Evolutionary conservation across 331 rosid species (phyloP).

Genomic region (Quercus phellos): DNA sequence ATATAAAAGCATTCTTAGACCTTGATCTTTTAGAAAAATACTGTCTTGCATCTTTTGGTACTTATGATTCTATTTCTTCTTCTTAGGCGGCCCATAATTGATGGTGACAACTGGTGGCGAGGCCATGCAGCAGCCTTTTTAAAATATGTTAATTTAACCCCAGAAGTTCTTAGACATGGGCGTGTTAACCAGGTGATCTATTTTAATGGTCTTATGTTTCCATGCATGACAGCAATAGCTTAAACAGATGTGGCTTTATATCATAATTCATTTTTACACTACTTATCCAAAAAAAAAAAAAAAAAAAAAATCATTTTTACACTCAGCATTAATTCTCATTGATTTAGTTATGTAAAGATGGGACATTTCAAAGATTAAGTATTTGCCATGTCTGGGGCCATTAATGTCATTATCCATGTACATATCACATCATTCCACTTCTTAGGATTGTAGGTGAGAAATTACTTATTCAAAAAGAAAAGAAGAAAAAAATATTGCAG

Average conservation of each 20-base stretch:
- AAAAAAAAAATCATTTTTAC: too few relatives aligned
- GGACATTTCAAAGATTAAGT: too few relatives aligned
- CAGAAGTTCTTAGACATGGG: slow-evolving; percentile 76
- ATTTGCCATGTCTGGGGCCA: too few relatives aligned
- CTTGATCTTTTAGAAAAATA: not conserved
- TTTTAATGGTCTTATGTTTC: not conserved
- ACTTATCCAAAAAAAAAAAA: too few relatives aligned
- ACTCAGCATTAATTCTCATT: not conserved
- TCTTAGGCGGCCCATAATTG: slow-evolving; percentile 66
- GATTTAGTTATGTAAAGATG: not conserved
- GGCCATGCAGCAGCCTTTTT: slow-evolving; percentile 96
- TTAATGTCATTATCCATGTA: too few relatives aligned
- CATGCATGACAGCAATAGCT: not conserved
- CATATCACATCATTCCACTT: too few relatives aligned
- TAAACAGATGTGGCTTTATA: not conserved
- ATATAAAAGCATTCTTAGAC: not conserved
- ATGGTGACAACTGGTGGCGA: slow-evolving; percentile 97
- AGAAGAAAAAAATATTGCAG: too few relatives aligned
- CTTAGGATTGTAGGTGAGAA: too few relatives aligned
- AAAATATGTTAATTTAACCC: slow-evolving; percentile 60
- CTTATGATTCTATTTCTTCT: slow-evolving; percentile 16
- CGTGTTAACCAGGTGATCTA: slow-evolving; percentile 78
- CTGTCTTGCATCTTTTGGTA: slow-evolving; percentile 6
- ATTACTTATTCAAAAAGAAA: too few relatives aligned
- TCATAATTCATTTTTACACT: too few relatives aligned